These are phyloP conservation scores for Pisolithus marmoratus DNA, from an alignment of 768 basidiomycete species.

Conservation along the genomic window DNA sequence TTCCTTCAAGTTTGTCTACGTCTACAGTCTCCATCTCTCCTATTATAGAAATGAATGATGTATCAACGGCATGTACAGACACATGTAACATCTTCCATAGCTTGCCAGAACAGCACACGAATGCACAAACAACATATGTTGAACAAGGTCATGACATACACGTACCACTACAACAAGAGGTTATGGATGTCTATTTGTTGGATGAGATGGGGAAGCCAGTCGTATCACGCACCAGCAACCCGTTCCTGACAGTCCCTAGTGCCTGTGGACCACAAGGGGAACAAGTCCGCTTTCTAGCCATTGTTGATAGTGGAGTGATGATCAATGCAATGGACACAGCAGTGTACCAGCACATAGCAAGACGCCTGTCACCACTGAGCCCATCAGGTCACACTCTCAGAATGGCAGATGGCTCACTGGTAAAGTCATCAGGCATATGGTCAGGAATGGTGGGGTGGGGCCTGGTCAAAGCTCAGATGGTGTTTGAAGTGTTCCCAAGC, in stretches of 20 bases:
- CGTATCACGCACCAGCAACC: neutral
- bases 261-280: conserved; percentile 12
- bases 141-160: no score
- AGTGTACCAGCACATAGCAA: neutral
- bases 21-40: no score
- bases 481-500: conserved; percentile 22
- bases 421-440: neutral
- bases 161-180: no score
- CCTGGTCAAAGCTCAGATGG: neutral
- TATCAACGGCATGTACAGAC: neutral
- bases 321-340: conserved; percentile 12
- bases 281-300: conserved; percentile 1
- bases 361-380: neutral
- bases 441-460: conserved; percentile 8
- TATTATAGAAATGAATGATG: no score
- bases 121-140: no score
- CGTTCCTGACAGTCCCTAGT: neutral
- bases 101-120: no score
- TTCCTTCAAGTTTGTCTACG: no score
- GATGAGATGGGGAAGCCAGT: neutral
- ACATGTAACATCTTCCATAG: no score
- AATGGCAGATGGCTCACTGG: conserved; percentile 1
- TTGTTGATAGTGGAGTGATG: conserved; percentile 13
- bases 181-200: conserved; percentile 1
- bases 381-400: neutral